A percentile compares a stretch with the other conserved stretches of the same genome.
These are phyloP conservation scores for Potentilla sterilis DNA, from an alignment of 306 rosid species.

Conservation along the genomic window DNA sequence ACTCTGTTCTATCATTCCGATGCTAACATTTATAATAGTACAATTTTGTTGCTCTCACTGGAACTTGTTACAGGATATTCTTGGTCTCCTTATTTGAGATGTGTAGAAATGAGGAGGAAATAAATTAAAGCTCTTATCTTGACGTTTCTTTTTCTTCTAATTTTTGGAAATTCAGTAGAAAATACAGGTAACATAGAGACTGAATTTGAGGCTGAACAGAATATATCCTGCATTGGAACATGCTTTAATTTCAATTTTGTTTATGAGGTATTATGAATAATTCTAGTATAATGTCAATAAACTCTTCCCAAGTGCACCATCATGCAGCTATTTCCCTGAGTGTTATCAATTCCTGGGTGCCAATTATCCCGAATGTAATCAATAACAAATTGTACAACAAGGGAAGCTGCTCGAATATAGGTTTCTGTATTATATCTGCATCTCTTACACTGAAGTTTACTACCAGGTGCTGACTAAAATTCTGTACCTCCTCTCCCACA, in stretches of 20 bases:
- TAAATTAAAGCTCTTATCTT: background rate
- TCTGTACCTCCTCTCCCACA: background rate
- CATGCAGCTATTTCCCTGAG: background rate
- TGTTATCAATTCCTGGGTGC: background rate
- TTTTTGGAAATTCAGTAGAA: background rate
- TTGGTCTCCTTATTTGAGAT: background rate
- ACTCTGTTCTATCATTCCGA: conserved; percentile 5
- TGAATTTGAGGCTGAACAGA: background rate
- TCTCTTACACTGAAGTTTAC: background rate
- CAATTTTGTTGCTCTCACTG: background rate
- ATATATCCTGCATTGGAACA: background rate
- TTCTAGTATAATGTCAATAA: background rate
- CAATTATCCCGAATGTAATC: background rate
- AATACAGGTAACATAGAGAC: background rate
- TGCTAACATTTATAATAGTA: conserved; percentile 17
- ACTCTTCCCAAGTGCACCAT: background rate
- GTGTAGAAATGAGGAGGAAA: background rate
- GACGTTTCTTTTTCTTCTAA: background rate
- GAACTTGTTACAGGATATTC: background rate
- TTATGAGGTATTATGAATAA: background rate
- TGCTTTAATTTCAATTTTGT: background rate
- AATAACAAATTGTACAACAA: background rate
- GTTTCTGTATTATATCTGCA: background rate
- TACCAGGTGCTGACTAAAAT: background rate
- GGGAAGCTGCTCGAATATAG: background rate